phyloP scores from a whole-genome alignment of 2,329 filamentous ascomycete genomes.

The Myriangium duriaei region DNA sequence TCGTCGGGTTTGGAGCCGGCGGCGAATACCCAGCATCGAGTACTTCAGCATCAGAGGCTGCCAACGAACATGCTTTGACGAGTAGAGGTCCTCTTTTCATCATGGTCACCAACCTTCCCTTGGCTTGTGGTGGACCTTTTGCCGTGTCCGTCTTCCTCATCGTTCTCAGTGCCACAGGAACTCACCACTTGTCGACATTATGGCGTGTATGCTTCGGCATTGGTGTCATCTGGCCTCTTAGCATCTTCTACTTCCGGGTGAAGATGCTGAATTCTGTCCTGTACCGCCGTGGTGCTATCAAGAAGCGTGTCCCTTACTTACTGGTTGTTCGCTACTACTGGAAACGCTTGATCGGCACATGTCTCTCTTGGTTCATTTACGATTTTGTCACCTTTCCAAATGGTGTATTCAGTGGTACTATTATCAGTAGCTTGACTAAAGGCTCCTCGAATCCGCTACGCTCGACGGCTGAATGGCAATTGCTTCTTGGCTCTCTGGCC shows the following conservation, averaged over 20 bases:
- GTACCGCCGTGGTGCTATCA: conserved; percentile 42
- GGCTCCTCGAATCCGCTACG: background rate
- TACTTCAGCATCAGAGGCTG: conserved; percentile 35
- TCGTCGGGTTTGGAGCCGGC: conserved; percentile 36
- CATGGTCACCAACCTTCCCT: conserved; percentile 16
- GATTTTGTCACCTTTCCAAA: conserved; percentile 38
- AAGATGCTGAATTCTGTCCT: conserved; percentile 41
- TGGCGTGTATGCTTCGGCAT: conserved; percentile 40
- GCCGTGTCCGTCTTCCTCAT: conserved; percentile 26
- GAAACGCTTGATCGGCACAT: conserved; percentile 41
- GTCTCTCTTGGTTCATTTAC: conserved; percentile 45
- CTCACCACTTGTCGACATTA: conserved; percentile 30
- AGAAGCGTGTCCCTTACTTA: conserved; percentile 37
- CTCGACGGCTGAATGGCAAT: conserved; percentile 27
- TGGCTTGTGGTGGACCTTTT: conserved; percentile 16
- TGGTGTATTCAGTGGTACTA: conserved; percentile 34
- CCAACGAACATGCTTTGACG: conserved; percentile 32
- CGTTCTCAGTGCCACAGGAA: conserved; percentile 20
- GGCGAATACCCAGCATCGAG: conserved; percentile 39
- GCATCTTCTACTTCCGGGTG: conserved; percentile 45
- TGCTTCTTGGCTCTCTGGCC: conserved; percentile 33
- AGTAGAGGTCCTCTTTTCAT: conserved; percentile 19
- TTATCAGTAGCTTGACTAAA: conserved; percentile 22
- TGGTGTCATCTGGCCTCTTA: conserved; percentile 38
- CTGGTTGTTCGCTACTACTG: conserved; percentile 43